These are phyloP conservation scores for Yamadazyma sp. DNA, from an alignment of 1,139 yeast genomes.

Conservation along the genomic window DNA sequence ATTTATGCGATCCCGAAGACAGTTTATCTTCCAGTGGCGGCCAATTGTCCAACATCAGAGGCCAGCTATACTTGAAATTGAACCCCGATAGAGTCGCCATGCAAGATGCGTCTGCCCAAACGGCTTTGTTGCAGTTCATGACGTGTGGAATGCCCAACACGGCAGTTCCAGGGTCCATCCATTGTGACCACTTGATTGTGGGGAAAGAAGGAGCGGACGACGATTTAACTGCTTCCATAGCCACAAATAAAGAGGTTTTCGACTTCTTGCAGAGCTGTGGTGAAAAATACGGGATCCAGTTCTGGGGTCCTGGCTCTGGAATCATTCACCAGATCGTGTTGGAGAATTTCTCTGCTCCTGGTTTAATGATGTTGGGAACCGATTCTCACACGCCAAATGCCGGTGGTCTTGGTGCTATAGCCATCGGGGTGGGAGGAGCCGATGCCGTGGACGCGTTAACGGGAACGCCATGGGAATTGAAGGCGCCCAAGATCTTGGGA, in stretches of 20 bases:
- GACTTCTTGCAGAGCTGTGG: slow-evolving; percentile 91
- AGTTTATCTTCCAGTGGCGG: slow-evolving; percentile 52
- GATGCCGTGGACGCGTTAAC: slow-evolving; percentile 97
- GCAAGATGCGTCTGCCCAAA: slow-evolving; percentile 99
- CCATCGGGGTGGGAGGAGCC: slow-evolving; percentile 99
- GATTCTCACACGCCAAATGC: slow-evolving; percentile 98
- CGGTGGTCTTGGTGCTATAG: slow-evolving; percentile 95
- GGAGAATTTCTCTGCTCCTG: slow-evolving; percentile 94
- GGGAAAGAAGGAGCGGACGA: slow-evolving; percentile 87
- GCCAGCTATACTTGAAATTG: slow-evolving; percentile 80
- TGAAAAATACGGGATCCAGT: slow-evolving; percentile 89
- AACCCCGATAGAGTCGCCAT: slow-evolving; percentile 98
- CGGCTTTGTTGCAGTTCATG: slow-evolving; percentile 95
- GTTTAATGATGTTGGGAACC: slow-evolving; percentile 93
- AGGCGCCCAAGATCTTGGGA: slow-evolving; percentile 92
- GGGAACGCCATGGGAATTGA: slow-evolving; percentile 98
- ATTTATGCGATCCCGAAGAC: slow-evolving; percentile 83
- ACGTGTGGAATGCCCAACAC: slow-evolving; percentile 87
- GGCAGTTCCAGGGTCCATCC: slow-evolving; percentile 92
- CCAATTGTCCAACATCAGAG: slow-evolving; percentile 63
- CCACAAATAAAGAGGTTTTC: slow-evolving; percentile 89
- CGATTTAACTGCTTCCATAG: slow-evolving; percentile 74
- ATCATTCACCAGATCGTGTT: slow-evolving; percentile 95
- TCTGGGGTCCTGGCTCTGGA: slow-evolving; percentile 99
- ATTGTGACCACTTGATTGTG: slow-evolving; percentile 95